Conservation (phyloP, 768 basidiomycete genomes). For the Suillus americanus region DNA sequence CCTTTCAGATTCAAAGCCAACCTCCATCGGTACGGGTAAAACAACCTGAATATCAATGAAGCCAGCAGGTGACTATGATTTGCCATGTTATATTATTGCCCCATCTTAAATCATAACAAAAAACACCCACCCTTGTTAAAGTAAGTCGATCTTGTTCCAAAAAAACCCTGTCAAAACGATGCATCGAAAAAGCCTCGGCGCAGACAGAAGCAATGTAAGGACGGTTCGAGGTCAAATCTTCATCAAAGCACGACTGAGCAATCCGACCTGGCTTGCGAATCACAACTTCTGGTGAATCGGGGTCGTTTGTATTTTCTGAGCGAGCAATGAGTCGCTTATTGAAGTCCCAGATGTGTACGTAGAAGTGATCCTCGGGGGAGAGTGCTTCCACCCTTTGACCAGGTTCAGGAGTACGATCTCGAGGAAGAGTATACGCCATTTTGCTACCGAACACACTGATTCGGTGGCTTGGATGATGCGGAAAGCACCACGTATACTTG, state of each 20-base stretch:
- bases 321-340: not conserved
- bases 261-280: not conserved
- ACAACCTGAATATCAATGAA: not conserved
- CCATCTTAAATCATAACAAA: not conserved
- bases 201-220: conserved; percentile 3
- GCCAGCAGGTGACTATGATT: not conserved
- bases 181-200: not conserved
- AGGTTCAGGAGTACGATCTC: not conserved
- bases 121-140: not conserved
- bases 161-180: not conserved
- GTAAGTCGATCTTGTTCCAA: not conserved
- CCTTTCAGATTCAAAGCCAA: not conserved
- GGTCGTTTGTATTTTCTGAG: no score
- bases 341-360: conserved; percentile 4
- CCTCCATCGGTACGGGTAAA: not conserved
- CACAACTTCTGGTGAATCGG: not conserved
- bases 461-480: not conserved
- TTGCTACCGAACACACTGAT: conserved; percentile 4
- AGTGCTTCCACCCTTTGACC: not conserved
- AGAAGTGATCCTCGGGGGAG: not conserved
- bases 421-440: not conserved
- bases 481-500: not conserved
- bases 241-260: not conserved
- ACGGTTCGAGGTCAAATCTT: not conserved
- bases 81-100: not conserved